Evolutionary conservation across 1,139 yeast species (phyloP).

Genomic region (Zygotorulaspora mrakii): DNA sequence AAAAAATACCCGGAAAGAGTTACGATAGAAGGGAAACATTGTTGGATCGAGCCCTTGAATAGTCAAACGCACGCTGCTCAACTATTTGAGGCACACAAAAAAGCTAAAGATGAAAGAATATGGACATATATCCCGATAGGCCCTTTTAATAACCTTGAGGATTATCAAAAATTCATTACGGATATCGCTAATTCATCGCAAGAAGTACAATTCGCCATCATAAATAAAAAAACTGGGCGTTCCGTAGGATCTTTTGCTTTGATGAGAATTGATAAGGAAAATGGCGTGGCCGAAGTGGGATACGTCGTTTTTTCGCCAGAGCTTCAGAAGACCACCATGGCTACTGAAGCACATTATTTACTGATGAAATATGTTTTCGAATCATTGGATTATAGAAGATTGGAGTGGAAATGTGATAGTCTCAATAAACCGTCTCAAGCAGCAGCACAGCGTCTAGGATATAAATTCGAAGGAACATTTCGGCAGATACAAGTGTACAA

Average conservation of each 20-base stretch:
- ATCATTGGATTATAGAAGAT: conserved; percentile 34
- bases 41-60: conserved; percentile 18
- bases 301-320: conserved; percentile 28
- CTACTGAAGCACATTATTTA: conserved; percentile 36
- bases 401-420: conserved; percentile 38
- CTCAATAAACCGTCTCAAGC: conserved; percentile 32
- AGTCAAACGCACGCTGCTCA: conserved; percentile 15
- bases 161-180: conserved; percentile 5
- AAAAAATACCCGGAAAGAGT: conserved; percentile 14
- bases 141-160: conserved; percentile 12
- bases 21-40: conserved; percentile 14
- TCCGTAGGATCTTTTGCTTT: conserved; percentile 32
- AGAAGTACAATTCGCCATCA: conserved; percentile 24
- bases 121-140: conserved; percentile 23
- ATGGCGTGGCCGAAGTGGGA: conserved; percentile 36
- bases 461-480: conserved; percentile 34
- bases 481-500: conserved; percentile 33
- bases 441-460: conserved; percentile 37
- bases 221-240: conserved; percentile 20
- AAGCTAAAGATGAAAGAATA: conserved; percentile 10
- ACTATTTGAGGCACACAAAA: conserved; percentile 15
- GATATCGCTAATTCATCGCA: conserved; percentile 2
- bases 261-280: conserved; percentile 28
- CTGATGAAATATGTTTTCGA: conserved; percentile 33
- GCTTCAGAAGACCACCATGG: conserved; percentile 31